These are phyloP conservation scores for Microascus cirrosus DNA, from an alignment of 2,329 filamentous ascomycete species.

Conservation along the genomic window DNA sequence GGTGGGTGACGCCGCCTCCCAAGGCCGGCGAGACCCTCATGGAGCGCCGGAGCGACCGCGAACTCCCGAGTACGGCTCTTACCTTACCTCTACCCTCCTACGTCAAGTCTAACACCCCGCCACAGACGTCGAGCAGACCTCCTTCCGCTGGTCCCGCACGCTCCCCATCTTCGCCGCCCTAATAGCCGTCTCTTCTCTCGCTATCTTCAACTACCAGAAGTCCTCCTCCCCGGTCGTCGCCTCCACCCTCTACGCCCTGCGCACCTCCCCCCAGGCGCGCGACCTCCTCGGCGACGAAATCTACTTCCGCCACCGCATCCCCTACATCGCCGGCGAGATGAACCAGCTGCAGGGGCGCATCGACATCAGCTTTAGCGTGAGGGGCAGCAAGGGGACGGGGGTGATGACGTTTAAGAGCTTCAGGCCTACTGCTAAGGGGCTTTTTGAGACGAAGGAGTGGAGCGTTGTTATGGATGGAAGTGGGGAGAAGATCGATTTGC, in stretches of 20 bases:
- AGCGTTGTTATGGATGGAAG: constrained; percentile 57
- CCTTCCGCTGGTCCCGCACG: constrained; percentile 56
- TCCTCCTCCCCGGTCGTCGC: constrained; percentile 76
- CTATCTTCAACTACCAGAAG: constrained; percentile 99
- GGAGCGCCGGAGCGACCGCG: constrained; percentile 53
- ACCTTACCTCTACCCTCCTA: not conserved
- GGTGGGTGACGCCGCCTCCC: constrained; percentile 42
- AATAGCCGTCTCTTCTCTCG: constrained; percentile 60
- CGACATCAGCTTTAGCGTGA: constrained; percentile 77
- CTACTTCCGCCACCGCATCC: constrained; percentile 67
- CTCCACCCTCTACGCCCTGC: constrained; percentile 82
- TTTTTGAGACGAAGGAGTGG: constrained; percentile 88
- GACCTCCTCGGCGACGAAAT: constrained; percentile 77
- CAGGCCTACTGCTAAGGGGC: constrained; percentile 45
- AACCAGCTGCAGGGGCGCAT: constrained; percentile 90
- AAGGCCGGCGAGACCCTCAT: constrained; percentile 51
- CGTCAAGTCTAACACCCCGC: not conserved
- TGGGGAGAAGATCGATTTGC: constrained; percentile 52
- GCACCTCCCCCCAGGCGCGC: constrained; percentile 65
- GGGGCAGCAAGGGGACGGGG: constrained; percentile 60
- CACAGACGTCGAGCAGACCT: not conserved
- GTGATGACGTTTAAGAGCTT: constrained; percentile 73
- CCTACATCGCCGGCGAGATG: constrained; percentile 78
- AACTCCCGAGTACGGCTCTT: constrained; percentile 44
- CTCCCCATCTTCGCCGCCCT: constrained; percentile 70